Evolutionary conservation across 2,329 filamentous ascomycete species (phyloP), one percentile per base, ranked within the genome.

Genomic region (Beauveria pseudobassiana): DNA sequence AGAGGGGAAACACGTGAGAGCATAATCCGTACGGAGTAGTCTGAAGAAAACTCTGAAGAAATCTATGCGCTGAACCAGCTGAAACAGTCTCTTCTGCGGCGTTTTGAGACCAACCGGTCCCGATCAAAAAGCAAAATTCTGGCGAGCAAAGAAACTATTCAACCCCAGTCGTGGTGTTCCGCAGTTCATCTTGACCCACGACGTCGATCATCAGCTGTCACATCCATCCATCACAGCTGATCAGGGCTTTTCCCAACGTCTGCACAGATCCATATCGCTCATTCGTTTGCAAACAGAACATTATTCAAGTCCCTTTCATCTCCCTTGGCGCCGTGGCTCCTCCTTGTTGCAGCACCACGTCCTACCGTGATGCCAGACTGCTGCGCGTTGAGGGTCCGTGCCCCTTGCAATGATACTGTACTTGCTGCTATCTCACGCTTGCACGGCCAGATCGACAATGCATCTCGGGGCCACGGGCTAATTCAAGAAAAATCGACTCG

Each of bases 81-180:
- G 55, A 58, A 50, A 58, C 55, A n/a, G 20, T 42, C 38, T 58
- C 55, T 58, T 42, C 55, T 58, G 42, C 14, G 30, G 28, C 54
- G 43, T 24, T 48, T 56, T 46, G 24, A 16, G 45, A 24, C n/a
- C 2, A 22, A 10, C 50, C 50, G n/a, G 30, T 14, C 34, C 12
- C 6, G 9, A 12, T 5, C 10, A 20, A 28, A 49, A 49, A 26
- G 45, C 46, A 49, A 50, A 42, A 3, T 5, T 9, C 9, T 9
- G 8, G 9, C 46, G 14, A 14, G 30, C 5, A 38, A 46, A 57
- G 43, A 18, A 48, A 38, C n/a, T 10, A 45, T 28, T n/a, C 34
- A 14, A 12, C 20, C 30, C 30, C 50, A 24, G 24, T n/a, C 34
- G 14, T 38, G 5, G 6, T 48, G 24, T 48, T 24, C 45, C 45